Conservation (phyloP, 179 eudicot species). For the Vitellaria paradoxa region DNA sequence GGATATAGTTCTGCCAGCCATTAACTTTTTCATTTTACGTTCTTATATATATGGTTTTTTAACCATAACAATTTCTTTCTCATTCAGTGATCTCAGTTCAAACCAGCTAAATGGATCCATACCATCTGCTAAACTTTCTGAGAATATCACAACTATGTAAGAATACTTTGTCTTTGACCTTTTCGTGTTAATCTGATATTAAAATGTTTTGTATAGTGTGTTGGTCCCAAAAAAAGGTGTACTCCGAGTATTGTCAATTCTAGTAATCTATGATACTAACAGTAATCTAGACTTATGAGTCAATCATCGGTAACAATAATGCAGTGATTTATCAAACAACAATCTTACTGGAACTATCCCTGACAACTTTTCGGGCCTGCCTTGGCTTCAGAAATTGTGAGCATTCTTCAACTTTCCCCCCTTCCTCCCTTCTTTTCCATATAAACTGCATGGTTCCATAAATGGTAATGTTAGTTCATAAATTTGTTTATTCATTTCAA, state of each 20-base stretch:
- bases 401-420: conserved; percentile 17
- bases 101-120: conserved; percentile 48
- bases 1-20: no score
- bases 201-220: not conserved
- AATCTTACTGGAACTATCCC: conserved; percentile 44
- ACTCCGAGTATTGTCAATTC: not conserved
- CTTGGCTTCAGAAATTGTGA: conserved; percentile 48
- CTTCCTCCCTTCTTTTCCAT: no score
- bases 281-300: conserved; percentile 3
- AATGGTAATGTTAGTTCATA: not conserved
- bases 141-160: conserved; percentile 48
- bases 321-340: conserved; percentile 49
- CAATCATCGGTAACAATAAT: conserved; percentile 7
- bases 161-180: conserved; percentile 17
- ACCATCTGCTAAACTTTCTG: conserved; percentile 36
- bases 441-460: not conserved
- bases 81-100: conserved; percentile 40
- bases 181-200: not conserved
- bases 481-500: not conserved
- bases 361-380: conserved; percentile 40
- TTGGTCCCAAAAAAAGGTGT: no score
- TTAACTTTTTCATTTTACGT: no score
- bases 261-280: not conserved
- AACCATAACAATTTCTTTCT: no score
- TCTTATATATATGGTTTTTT: not conserved